Conservation (phyloP, 352 stramenopile species). For the Globisporangium acanthophoron region DNA sequence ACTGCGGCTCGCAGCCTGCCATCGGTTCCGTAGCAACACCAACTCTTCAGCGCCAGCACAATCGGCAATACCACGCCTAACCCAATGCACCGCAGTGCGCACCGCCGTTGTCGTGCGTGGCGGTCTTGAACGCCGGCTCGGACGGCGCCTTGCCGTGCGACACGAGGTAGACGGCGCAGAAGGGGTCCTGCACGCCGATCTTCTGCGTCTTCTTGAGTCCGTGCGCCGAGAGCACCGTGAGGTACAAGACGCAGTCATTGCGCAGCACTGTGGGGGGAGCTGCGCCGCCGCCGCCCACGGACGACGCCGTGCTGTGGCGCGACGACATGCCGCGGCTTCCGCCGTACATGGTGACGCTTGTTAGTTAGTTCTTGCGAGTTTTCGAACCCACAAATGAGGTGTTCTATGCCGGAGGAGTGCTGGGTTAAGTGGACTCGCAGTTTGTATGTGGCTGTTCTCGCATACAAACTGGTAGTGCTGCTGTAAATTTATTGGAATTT, state of each 20-base stretch:
- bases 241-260: conserved; percentile 68
- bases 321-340: conserved; percentile 8
- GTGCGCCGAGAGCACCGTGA: conserved; percentile 56
- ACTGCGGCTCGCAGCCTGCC: conserved; percentile 49
- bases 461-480: too few species aligned
- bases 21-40: background rate
- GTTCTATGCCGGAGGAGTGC: background rate
- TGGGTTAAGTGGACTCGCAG: background rate
- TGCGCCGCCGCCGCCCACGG: conserved; percentile 1
- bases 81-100: background rate
- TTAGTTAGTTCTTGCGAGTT: background rate
- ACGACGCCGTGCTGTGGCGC: conserved; percentile 9
- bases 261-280: conserved; percentile 23
- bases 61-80: too few species aligned
- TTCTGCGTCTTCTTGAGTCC: conserved; percentile 67
- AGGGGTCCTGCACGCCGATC: conserved; percentile 71
- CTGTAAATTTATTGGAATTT: too few species aligned
- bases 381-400: background rate
- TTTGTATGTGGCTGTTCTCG: too few species aligned
- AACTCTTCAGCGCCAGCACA: background rate
- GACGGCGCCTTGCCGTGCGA: conserved; percentile 43
- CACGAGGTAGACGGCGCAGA: conserved; percentile 54
- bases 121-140: conserved; percentile 61
- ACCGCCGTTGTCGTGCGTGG: conserved; percentile 72
- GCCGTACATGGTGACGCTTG: conserved; percentile 7